Evolutionary conservation across 2,329 filamentous ascomycete genomes (phyloP).

Genomic region (Colletotrichum sp.): DNA sequence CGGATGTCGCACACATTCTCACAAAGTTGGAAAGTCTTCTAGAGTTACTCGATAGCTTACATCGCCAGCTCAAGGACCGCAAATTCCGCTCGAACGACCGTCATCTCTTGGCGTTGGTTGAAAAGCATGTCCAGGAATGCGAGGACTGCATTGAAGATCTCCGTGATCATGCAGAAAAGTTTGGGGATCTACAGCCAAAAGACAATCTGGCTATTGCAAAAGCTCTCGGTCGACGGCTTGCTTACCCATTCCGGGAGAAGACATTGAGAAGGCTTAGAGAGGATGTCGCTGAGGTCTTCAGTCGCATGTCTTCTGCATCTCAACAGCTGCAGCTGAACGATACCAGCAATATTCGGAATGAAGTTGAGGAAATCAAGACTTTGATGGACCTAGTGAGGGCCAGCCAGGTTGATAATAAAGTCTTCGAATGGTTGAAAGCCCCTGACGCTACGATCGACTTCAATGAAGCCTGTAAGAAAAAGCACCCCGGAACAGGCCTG

Average conservation of each 20-base stretch:
- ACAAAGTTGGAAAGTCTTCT: conserved; percentile 30
- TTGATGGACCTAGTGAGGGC: conserved; percentile 30
- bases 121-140: conserved; percentile 29
- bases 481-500: conserved; percentile 34
- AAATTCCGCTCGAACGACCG: conserved; percentile 28
- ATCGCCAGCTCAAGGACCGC: conserved; percentile 13
- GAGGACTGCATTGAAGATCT: conserved; percentile 33
- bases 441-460: conserved; percentile 40
- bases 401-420: conserved; percentile 26
- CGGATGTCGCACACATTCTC: conserved; percentile 30
- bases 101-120: conserved; percentile 26
- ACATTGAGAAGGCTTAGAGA: conserved; percentile 43
- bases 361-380: conserved; percentile 29
- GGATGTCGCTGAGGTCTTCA: conserved; percentile 35
- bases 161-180: conserved; percentile 28
- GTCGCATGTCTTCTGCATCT: conserved; percentile 33
- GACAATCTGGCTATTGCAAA: neutral
- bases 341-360: conserved; percentile 26
- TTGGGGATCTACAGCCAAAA: conserved; percentile 10
- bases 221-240: conserved; percentile 21
- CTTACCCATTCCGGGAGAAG: conserved; percentile 38
- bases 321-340: conserved; percentile 35
- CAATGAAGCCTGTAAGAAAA: conserved; percentile 34
- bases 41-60: conserved; percentile 27
- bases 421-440: conserved; percentile 38